Conservation (phyloP, 768 basidiomycete species). For the Coprinopsis marcescibilis region DNA sequence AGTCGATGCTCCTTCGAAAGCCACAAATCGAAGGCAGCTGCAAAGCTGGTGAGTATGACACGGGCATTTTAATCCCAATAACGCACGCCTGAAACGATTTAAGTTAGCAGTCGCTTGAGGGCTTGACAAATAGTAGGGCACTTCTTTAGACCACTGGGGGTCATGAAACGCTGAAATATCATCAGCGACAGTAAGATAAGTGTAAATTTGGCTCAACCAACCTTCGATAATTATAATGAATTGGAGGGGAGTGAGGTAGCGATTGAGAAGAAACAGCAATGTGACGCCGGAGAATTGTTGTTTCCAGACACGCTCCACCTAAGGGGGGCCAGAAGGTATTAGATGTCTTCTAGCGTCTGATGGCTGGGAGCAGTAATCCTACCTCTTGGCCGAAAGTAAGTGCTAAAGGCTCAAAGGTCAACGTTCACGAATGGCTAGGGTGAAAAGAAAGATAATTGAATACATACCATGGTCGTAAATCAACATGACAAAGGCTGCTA, state of each 20-base stretch:
- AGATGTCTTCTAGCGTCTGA: neutral
- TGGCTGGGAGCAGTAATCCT: neutral
- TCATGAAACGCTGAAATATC: constrained; percentile 20
- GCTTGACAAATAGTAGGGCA: no score
- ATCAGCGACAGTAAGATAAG: no score
- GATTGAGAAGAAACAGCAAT: constrained; percentile 25
- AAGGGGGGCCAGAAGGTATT: neutral
- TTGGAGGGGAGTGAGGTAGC: constrained; percentile 23
- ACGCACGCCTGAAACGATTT: constrained; percentile 3
- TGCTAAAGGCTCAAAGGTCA: neutral
- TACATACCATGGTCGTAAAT: constrained; percentile 18
- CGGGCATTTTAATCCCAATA: neutral
- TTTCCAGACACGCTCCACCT: constrained; percentile 27
- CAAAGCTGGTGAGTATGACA: neutral
- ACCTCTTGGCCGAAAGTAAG: constrained; percentile 11
- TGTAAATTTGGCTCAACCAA: constrained; percentile 5
- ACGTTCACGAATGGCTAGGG: neutral
- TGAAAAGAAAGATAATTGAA: no score
- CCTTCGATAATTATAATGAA: constrained; percentile 22
- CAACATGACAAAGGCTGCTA: constrained; percentile 18
- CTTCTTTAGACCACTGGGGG: constrained; percentile 17
- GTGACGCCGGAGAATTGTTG: constrained; percentile 19
- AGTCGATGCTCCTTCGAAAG: constrained; percentile 25
- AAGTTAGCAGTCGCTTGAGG: neutral
- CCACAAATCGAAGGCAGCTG: constrained; percentile 22